Conservation (phyloP, 176 grass and related monocot genomes). For the Dactylis glomerata region DNA sequence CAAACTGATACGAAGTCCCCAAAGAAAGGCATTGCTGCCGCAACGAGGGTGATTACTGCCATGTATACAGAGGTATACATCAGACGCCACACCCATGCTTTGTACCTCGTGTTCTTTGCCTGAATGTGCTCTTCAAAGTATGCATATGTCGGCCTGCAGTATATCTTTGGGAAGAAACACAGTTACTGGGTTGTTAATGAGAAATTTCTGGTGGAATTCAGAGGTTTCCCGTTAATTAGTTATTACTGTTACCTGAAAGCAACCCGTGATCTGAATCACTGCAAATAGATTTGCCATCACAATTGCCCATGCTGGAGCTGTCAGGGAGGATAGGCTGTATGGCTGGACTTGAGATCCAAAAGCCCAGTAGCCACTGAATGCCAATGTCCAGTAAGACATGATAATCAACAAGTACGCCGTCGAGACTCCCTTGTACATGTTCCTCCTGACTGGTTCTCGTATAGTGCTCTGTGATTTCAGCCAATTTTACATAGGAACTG, state of each 20-base stretch:
- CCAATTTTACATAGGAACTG: not conserved
- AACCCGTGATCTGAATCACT: conserved; percentile 79
- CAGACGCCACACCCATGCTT: conserved; percentile 38
- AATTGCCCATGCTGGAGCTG: conserved; percentile 59
- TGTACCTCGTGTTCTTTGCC: conserved; percentile 1
- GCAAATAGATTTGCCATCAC: conserved; percentile 90
- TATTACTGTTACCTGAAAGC: conserved; percentile 77
- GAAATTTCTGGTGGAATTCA: not conserved
- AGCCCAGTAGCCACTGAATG: conserved; percentile 76
- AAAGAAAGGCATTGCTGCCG: conserved; percentile 72
- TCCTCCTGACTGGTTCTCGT: conserved; percentile 48
- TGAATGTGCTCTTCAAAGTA: conserved; percentile 40
- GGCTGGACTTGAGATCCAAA: conserved; percentile 69
- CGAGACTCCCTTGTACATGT: conserved; percentile 75
- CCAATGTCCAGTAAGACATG: conserved; percentile 66
- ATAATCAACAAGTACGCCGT: conserved; percentile 56
- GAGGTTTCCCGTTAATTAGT: not conserved
- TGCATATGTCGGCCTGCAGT: conserved; percentile 67
- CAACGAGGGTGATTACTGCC: conserved; percentile 42
- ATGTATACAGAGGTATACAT: conserved; percentile 57
- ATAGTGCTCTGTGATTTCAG: conserved; percentile 44
- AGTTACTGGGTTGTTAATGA: not conserved
- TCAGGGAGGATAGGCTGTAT: conserved; percentile 73
- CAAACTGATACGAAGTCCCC: conserved; percentile 84
- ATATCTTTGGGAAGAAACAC: conserved; percentile 51